Evolutionary conservation across 441 rosid species (phyloP).

Genomic region (Manihot esculenta): DNA sequence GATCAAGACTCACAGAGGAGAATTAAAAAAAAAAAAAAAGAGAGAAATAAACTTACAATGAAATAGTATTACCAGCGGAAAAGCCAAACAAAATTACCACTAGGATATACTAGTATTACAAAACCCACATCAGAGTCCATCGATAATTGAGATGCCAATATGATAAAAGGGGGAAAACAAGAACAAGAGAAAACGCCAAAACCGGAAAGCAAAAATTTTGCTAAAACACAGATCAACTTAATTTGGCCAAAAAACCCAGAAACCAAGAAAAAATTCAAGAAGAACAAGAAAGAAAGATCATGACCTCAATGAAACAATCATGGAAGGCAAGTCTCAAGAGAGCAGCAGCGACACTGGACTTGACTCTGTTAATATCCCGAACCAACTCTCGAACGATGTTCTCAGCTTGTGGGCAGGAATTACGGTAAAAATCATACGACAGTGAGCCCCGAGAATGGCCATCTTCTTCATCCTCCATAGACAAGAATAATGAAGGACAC

Average conservation of each 20-base stretch:
- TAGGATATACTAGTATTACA: background rate
- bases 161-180: background rate
- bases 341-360: conserved; percentile 61
- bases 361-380: conserved; percentile 42
- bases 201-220: background rate
- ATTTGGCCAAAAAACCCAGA: background rate
- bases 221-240: background rate
- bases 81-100: background rate
- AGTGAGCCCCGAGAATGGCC: conserved; percentile 27
- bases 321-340: conserved; percentile 87
- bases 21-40: background rate
- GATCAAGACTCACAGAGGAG: background rate
- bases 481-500: conserved; percentile 26
- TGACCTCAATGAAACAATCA: conserved; percentile 87
- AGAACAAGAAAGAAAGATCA: background rate
- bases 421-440: conserved; percentile 58
- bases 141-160: background rate
- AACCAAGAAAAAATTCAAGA: background rate
- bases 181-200: background rate
- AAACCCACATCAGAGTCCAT: background rate
- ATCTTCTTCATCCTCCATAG: conserved; percentile 16
- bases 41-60: no score
- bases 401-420: conserved; percentile 80
- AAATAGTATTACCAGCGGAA: background rate
- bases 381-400: conserved; percentile 49